Evolutionary conservation across 495 filamentous ascomycete genomes (phyloP).

Genomic region (Oleoguttula mirabilis): DNA sequence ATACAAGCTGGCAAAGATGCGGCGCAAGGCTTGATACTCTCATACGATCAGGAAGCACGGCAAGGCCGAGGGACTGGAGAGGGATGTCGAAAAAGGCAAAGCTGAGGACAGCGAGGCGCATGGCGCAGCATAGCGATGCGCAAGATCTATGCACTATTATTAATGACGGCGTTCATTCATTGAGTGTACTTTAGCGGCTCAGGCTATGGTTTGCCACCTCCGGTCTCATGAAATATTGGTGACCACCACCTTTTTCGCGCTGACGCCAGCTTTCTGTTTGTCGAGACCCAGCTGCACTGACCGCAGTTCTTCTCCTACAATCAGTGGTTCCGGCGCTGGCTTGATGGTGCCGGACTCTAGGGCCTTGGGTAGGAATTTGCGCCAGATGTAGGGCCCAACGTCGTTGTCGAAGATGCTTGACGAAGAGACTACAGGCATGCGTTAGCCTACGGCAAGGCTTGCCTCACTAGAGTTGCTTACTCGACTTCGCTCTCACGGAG

Average conservation of each 20-base stretch:
- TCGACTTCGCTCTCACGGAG: constrained; percentile 12
- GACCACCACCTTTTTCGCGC: constrained; percentile 17
- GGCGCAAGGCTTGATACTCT: no score
- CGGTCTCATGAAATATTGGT: constrained; percentile 11
- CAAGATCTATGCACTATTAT: no score
- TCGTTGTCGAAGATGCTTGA: constrained; percentile 20
- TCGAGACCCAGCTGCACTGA: constrained; percentile 18
- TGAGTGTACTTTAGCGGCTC: no score
- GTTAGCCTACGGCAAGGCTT: neutral
- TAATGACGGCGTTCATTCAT: no score
- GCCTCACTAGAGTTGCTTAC: constrained; percentile 7
- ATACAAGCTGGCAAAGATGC: no score
- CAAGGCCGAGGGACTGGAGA: no score
- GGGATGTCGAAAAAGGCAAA: no score
- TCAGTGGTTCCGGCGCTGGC: constrained; percentile 20
- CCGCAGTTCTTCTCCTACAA: constrained; percentile 22
- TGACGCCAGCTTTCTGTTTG: constrained; percentile 18
- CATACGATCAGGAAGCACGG: no score
- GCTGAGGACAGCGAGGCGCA: no score
- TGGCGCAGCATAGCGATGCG: no score
- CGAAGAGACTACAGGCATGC: neutral
- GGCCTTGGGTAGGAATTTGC: constrained; percentile 22
- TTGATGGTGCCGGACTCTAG: constrained; percentile 14
- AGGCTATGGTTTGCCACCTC: no score
- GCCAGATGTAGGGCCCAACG: constrained; percentile 23